phyloP scores from a whole-genome alignment of 192 early-diverging fungal genomes.

The Chytriomyces hyalinus region DNA sequence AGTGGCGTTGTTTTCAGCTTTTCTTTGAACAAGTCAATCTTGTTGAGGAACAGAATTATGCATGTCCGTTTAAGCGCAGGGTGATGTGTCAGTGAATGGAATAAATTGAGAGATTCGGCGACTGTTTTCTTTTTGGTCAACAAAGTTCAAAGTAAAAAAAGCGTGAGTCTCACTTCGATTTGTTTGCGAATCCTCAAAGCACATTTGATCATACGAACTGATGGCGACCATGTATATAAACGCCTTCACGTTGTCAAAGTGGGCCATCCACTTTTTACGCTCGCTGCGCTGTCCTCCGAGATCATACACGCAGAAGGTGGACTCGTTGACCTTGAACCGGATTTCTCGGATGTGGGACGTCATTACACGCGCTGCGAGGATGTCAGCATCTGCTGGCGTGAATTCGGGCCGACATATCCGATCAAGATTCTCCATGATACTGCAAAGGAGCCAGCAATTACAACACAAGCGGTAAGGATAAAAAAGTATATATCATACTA shows the following conservation, averaged over 20 bases:
- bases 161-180: slow-evolving; percentile 4
- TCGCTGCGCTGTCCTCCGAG: slow-evolving; percentile 6
- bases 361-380: slow-evolving; percentile 2
- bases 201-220: slow-evolving; percentile 8
- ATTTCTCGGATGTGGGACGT: slow-evolving; percentile 6
- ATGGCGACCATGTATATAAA: slow-evolving; percentile 5
- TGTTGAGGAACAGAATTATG: slow-evolving; percentile 93
- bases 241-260: slow-evolving; percentile 3
- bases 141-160: slow-evolving; percentile 17
- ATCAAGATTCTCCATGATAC: slow-evolving; percentile 3
- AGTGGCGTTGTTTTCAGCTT: slow-evolving; percentile 54
- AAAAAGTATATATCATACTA: neutral
- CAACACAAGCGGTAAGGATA: neutral
- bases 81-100: slow-evolving; percentile 90
- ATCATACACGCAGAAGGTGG: slow-evolving; percentile 36
- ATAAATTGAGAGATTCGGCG: slow-evolving; percentile 85
- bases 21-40: slow-evolving; percentile 72
- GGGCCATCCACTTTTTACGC: neutral
- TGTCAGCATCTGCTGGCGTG: slow-evolving; percentile 4
- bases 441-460: neutral
- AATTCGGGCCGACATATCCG: neutral
- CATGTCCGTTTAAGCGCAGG: slow-evolving; percentile 91
- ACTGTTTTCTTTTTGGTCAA: slow-evolving; percentile 45
- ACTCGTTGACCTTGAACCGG: neutral
- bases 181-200: neutral